Conservation (phyloP, 495 filamentous ascomycete species). For the Neurospora terricola region DNA sequence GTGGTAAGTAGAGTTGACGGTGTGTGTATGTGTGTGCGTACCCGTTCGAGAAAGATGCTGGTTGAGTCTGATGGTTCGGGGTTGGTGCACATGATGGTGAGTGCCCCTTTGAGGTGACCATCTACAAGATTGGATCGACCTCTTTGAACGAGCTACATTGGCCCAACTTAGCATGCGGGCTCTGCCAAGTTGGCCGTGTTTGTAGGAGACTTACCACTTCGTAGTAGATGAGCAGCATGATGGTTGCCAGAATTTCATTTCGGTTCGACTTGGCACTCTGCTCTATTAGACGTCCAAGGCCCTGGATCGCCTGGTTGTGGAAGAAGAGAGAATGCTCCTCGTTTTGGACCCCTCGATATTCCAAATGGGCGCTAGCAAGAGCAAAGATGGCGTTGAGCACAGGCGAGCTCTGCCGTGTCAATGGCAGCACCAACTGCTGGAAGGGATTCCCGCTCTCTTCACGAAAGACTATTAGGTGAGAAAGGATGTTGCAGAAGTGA, state of each 20-base stretch:
- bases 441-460: conserved; percentile 55
- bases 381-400: conserved; percentile 51
- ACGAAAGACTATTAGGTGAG: conserved; percentile 52
- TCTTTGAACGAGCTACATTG: conserved; percentile 45
- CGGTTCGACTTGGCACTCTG: conserved; percentile 38
- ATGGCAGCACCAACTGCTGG: conserved; percentile 48
- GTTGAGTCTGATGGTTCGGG: conserved; percentile 39
- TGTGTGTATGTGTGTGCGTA: conserved; percentile 18
- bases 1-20: background rate
- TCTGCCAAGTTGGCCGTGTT: background rate
- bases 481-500: conserved; percentile 54
- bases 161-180: background rate
- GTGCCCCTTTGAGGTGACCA: conserved; percentile 49
- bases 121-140: conserved; percentile 48
- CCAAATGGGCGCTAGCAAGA: conserved; percentile 47
- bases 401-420: conserved; percentile 41
- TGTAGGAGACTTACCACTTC: conserved; percentile 42
- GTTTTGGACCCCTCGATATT: conserved; percentile 46
- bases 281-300: conserved; percentile 46
- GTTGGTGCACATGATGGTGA: conserved; percentile 46
- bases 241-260: conserved; percentile 50
- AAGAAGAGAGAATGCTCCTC: conserved; percentile 48
- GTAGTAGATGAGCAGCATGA: conserved; percentile 55
- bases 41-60: conserved; percentile 46
- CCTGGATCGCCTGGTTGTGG: conserved; percentile 49